A percentile compares a stretch with the other conserved stretches of the same genome.
Evolutionary conservation across 192 early-diverging fungal genomes (phyloP).

Genomic region (Backusella luteola): DNA sequence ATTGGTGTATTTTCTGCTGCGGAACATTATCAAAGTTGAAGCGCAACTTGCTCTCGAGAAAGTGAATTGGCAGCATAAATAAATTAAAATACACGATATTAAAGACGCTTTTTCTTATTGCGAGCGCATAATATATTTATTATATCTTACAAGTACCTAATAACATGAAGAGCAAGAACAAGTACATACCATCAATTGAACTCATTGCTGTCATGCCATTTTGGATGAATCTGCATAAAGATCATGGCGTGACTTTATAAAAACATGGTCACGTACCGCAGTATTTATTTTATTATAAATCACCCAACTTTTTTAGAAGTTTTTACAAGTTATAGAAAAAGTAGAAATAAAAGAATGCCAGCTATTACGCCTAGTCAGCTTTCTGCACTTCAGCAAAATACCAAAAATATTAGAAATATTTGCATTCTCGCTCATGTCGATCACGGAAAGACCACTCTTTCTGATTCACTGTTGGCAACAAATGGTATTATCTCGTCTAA

Average conservation of each 20-base stretch:
- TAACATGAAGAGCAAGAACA: not conserved
- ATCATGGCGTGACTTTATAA: not conserved
- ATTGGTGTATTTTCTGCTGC: not conserved
- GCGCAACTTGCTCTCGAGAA: not conserved
- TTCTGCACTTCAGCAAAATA: slow-evolving; percentile 65
- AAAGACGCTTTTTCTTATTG: not conserved
- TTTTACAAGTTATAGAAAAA: not conserved
- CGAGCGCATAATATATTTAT: not conserved
- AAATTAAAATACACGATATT: not conserved
- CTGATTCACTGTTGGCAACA: slow-evolving; percentile 92
- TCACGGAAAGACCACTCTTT: slow-evolving; percentile 97
- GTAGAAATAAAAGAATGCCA: slow-evolving; percentile 50
- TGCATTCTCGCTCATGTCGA: slow-evolving; percentile 99
- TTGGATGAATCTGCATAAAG: not conserved
- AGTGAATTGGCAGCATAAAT: not conserved
- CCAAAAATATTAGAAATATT: slow-evolving; percentile 85
- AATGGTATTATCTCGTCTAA: slow-evolving; percentile 98
- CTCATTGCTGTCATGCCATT: too few relatives aligned
- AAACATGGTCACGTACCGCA: not conserved
- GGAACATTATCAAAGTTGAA: not conserved
- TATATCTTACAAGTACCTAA: not conserved
- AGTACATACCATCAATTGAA: not conserved
- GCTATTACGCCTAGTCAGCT: slow-evolving; percentile 64
- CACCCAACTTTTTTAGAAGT: not conserved
- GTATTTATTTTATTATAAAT: not conserved